Percentiles rank a stretch among this genome's conserved stretches.
Evolutionary conservation across 2,329 filamentous ascomycete species (phyloP).

Genomic region (Exophiala sp.): DNA sequence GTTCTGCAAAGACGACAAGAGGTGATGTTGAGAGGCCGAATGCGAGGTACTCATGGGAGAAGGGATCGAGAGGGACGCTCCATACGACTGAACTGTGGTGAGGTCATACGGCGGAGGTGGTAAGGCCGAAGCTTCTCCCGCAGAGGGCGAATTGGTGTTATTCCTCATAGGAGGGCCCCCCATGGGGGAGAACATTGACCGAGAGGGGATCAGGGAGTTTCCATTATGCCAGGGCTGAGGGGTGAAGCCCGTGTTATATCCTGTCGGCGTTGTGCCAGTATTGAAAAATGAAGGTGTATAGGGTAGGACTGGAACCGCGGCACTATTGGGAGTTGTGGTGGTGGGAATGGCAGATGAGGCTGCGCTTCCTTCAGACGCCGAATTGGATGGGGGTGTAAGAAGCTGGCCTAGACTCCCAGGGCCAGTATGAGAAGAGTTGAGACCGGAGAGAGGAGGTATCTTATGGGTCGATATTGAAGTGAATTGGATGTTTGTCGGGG

Average conservation of each 20-base stretch:
- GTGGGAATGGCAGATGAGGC: slow-evolving; percentile 48
- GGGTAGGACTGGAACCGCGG: slow-evolving; percentile 51
- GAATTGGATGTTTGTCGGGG: slow-evolving; percentile 50
- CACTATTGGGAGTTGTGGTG: slow-evolving; percentile 50
- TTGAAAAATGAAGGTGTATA: slow-evolving; percentile 59
- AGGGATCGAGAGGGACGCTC: slow-evolving; percentile 11
- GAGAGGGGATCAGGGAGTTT: slow-evolving; percentile 38
- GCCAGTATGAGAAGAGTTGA: slow-evolving; percentile 34
- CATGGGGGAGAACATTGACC: slow-evolving; percentile 54
- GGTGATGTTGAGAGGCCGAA: slow-evolving; percentile 24
- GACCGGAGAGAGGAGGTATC: slow-evolving; percentile 39
- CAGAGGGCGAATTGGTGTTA: slow-evolving; percentile 53
- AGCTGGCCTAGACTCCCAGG: slow-evolving; percentile 56
- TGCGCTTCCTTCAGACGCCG: slow-evolving; percentile 44
- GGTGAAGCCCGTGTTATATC: slow-evolving; percentile 44
- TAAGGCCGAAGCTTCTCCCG: slow-evolving; percentile 51
- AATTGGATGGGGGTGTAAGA: slow-evolving; percentile 56
- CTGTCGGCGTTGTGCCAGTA: slow-evolving; percentile 54
- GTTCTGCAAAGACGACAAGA: slow-evolving; percentile 14
- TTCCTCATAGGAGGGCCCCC: slow-evolving; percentile 50
- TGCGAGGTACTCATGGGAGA: slow-evolving; percentile 27
- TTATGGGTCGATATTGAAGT: slow-evolving; percentile 45
- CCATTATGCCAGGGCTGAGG: slow-evolving; percentile 42
- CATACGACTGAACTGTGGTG: slow-evolving; percentile 38
- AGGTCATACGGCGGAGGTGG: slow-evolving; percentile 63